Base-by-base conservation (phyloP, 257 asterid genomes). In the Ballota nigra region DNA sequence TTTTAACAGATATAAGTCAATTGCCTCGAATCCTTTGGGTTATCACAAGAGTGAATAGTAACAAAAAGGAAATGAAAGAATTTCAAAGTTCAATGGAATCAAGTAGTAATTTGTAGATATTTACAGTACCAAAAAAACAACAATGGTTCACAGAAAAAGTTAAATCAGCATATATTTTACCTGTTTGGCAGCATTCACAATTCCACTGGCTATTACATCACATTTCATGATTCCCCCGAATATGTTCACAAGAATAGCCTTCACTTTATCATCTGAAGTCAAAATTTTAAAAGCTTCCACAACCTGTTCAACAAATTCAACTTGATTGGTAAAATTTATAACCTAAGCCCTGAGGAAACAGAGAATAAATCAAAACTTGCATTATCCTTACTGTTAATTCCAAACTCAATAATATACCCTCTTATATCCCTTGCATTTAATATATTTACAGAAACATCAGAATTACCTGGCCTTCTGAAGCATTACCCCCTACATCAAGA, bases 221-320 rank as follows among this genome's bases (percentile, higher is more conserved):
- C 99, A 95, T 84, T 95, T 92, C 99, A 95, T 95, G 58, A 95
- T 95, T 79, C 99, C 99, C 73, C 99, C 99, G 78, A 95, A 95
- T 63, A 95, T 92, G 89, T 95, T 92, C 78, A 95, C 99, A 70
- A 95, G 85, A 72, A 95, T 95, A 68, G 94, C 99, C 82, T 92
- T 95, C 78, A 95, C 99, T 83, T 92, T 95, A 58, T 95, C 96
- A 74, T 95, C 99, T 40, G 99, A 86, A 23, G 99, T 95, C 80
- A 95, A 81, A 75, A 95, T 95, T 80, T 92, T 95, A 70, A 95
- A 95, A 70, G 97, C 99, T 84, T 95, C 99, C 81, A 95, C 98
- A 71, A 95, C 99, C 99, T 95, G 83, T 63, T 26, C 70, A 75
- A 72, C 63, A 53, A 36, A 75, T 62, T 52, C 70, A 74, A 65